Base-by-base conservation (phyloP, 2,329 filamentous ascomycete species). In the Calonectria pteridis region DNA sequence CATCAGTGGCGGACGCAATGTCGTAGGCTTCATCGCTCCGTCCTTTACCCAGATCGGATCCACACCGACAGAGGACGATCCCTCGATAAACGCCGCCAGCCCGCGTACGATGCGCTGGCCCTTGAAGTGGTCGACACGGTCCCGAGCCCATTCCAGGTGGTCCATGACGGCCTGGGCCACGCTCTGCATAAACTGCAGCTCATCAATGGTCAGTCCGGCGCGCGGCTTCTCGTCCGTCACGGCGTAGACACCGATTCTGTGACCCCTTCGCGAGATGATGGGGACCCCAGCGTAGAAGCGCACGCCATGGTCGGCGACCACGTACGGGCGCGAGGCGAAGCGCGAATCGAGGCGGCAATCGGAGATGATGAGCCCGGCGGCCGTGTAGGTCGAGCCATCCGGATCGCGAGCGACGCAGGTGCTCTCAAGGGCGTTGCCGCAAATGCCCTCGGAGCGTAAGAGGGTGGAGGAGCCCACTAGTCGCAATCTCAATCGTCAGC, bases 171-270 rank as follows among this genome's bases (percentile, higher is more conserved):
- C 88, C 23, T 84, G 84, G 0, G 88, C 85, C 82, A 93, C 86
- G 50, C 91, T 90, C 53, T 88, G 86, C 80, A 94, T 84, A 63
- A 91, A 92, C 28, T 86, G 84, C 2, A 88, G 74, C 64, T 91
- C 88, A 11, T 85, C 85, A 0, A 84, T 78, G 14, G 83, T 84
- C 23, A 93, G 78, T 0, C 88, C 88, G 51, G 88, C 78, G 18
- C 90, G 88, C 0, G 89, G 87, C n/a, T 86, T 85, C 53, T 89
- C 87, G 76, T 93, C 91, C 4, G 92, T 84, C 2, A 93, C 87
- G 67, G 89, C 89, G 72, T 92, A 91, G 14, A 87, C 88, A 13
- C 92, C 92, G 69, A 94, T 90, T 59, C 89, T 88, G 33, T 89
- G 87, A 43, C 87, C 88, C 7, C 79, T 79, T 0, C 87, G 87